Percentiles rank a stretch among this genome's conserved stretches.
Evolutionary conservation across 257 asterid genomes (phyloP).

Genomic region (Rhazya stricta): DNA sequence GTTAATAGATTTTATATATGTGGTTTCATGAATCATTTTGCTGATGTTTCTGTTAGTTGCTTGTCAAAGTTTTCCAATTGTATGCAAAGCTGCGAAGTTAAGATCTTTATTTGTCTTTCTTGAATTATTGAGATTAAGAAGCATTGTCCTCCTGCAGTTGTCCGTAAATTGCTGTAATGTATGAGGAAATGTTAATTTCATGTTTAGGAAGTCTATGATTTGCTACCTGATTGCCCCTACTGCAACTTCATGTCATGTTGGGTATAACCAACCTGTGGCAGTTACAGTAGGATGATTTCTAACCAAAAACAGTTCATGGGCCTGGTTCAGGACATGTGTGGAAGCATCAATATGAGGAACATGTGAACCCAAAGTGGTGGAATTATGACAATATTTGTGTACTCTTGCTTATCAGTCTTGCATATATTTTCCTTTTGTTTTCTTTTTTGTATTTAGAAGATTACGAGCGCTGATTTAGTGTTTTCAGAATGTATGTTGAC

Average conservation of each 20-base stretch:
- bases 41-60: neutral
- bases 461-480: neutral
- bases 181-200: neutral
- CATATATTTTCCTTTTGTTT: neutral
- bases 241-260: neutral
- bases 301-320: neutral
- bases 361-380: neutral
- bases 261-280: neutral
- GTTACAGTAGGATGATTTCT: neutral
- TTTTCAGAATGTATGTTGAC: constrained; percentile 10
- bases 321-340: neutral
- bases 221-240: neutral
- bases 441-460: neutral
- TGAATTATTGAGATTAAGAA: neutral
- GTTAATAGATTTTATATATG: neutral
- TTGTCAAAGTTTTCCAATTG: neutral
- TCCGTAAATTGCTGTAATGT: neutral
- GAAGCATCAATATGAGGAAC: neutral
- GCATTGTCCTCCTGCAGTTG: neutral
- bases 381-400: neutral
- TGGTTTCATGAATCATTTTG: neutral
- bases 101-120: neutral
- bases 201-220: neutral
- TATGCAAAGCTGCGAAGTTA: neutral
- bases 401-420: neutral